Base-by-base conservation (phyloP, 495 filamentous ascomycete genomes). In the Aspergillus asperescens region DNA sequence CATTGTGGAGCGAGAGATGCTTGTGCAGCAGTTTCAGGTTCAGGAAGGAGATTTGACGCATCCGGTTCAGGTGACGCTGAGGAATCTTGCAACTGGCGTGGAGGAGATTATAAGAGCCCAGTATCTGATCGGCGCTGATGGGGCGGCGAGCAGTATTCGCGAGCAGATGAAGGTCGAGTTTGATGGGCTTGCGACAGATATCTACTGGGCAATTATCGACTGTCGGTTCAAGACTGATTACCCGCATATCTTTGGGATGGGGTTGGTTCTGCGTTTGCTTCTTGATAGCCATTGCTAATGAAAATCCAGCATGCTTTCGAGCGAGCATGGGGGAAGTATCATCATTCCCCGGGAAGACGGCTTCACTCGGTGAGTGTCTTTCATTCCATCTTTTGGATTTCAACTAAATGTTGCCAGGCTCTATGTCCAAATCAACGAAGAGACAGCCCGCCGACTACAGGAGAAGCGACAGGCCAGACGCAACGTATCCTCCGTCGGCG, bases 351-450 rank as follows among this genome's bases (percentile, higher is more conserved):
- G 43, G 19, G 43, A 46, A 10, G 43, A 46, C 2, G 43, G 27
- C 2, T 46, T 20, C 24, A 46, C 43, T 16, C 8, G 37, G 37
- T 40, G 3, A 8, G 37, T 35, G 1, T 3, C 13, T n/a, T 29
- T 1, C 8, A 3, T 12, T 2, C 1, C 32, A 35, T 15, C 32
- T 35, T 3, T n/a, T 16, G 3, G 5, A 35, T 5, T 4, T 16
- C 29, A 28, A 28, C 5, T 9, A 5, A 28, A 28, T 28, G 25
- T 28, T 9, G 4, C 15, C 22, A 44, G 49, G 8, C 31, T 52
- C 38, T 52, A 52, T 18, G 22, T 29, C 38, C 49, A 52, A 39
- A 15, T 52, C 18, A 41, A 29, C 23, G 40, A 9, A 10, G 43
- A 46, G 8, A 46, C 28, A 15, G 43, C 43, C 1, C 43, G 28